Base-by-base conservation (phyloP, 176 grass and related monocot genomes). In the Oryza meyeriana region DNA sequence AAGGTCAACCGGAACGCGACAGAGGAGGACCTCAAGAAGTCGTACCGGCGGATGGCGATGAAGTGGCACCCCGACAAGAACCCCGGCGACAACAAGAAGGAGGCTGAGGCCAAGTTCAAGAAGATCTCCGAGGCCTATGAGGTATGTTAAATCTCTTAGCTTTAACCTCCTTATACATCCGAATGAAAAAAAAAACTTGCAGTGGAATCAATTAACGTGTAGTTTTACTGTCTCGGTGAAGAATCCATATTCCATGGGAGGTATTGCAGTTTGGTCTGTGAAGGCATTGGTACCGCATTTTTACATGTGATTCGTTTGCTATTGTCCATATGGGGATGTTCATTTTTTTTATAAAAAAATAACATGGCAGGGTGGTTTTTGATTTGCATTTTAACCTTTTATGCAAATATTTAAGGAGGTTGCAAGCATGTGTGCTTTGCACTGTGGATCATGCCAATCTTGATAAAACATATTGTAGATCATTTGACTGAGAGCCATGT, bases 31-130 rank as follows among this genome's bases (percentile, higher is more conserved):
- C 91, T 97, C 57, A 97, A 97, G 86, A 97, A 93, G 74, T 74
- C 94, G 31, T 97, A 97, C 68, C 82, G 88, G 64, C 77, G 91
- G 82, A 44, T 97, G 64, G 94, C 88, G 18, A 97, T 97, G 94
- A 91, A 83, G 73, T 97, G 91, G 91, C 94, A 97, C 77, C 94
- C 91, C 13, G 94, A 97, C 75, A 97, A 97, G 84, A 97, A 97
- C 84, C 86, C 89, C 35, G 80, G 87, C 39, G 91, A 97, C 39
- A 84, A 83, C 79, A 85, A 90, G 78, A 76, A 84, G 66, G 86
- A 93, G 59, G 90, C 95, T 11, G 92, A 98, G 85, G 87, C 88
- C 88, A 93, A 98, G 67, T 98, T 98, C 88, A 95, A 95, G 84
- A 74, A 90, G 58, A 95, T 98, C 87, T 91, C 88, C 30, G 92